Conservation (phyloP, 441 rosid genomes). For the Cnidoscolus chayamansa region DNA sequence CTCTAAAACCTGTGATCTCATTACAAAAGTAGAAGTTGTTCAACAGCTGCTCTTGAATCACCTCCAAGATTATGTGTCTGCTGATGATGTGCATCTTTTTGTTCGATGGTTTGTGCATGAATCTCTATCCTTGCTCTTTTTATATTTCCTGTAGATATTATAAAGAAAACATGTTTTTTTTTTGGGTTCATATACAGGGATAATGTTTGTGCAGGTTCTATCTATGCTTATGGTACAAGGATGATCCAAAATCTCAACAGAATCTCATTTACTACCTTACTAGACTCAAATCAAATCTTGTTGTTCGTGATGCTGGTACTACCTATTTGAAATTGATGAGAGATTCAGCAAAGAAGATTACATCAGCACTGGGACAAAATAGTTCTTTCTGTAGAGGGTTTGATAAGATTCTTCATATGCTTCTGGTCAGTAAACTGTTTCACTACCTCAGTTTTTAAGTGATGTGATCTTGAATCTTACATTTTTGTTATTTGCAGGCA, state of each 20-base stretch:
- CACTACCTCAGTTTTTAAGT: conserved; percentile 18
- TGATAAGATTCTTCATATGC: conserved; percentile 95
- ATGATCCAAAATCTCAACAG: conserved; percentile 73
- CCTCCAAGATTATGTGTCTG: conserved; percentile 81
- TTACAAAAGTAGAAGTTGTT: conserved; percentile 66
- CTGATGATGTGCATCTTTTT: conserved; percentile 78
- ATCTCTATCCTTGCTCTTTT: conserved; percentile 22
- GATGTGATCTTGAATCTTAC: conserved; percentile 29
- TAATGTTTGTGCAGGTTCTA: conserved; percentile 69
- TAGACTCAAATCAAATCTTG: conserved; percentile 76
- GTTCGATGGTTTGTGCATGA: conserved; percentile 73
- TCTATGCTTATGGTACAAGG: conserved; percentile 93
- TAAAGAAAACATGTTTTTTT: conserved; percentile 30
- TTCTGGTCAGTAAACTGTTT: conserved; percentile 67
- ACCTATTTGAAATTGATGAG: conserved; percentile 58
- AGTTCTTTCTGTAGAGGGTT: conserved; percentile 98
- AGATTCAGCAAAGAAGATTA: conserved; percentile 78
- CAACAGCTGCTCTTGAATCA: conserved; percentile 91
- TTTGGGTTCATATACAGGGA: conserved; percentile 46
- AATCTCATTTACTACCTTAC: conserved; percentile 67
- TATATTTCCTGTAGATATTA: conserved; percentile 25
- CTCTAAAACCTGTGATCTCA: conserved; percentile 41
- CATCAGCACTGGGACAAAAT: conserved; percentile 80
- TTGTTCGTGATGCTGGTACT: conserved; percentile 78
- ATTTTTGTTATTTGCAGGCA: conserved; percentile 52